phyloP scores from a whole-genome alignment of 805 yeast species.

The Candida schatavii region DNA sequence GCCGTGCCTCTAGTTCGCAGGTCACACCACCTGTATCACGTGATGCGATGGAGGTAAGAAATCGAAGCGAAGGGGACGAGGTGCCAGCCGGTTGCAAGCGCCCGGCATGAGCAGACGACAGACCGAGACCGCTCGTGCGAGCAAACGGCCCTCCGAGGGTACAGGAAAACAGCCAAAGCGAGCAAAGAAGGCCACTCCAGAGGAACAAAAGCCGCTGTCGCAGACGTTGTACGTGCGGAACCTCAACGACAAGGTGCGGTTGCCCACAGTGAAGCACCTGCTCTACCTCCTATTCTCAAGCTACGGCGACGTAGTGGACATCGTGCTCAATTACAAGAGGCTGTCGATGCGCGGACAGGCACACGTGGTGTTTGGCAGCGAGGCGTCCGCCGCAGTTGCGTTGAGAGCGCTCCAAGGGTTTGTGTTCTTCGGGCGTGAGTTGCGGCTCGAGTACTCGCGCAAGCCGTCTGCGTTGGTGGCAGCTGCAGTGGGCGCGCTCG shows the following conservation, averaged over 20 bases:
- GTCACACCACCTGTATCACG: too few relatives aligned
- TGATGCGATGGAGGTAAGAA: too few relatives aligned
- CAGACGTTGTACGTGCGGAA: conserved; percentile 60
- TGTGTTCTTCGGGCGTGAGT: conserved; percentile 50
- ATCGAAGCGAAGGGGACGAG: too few relatives aligned
- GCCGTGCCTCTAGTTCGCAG: too few relatives aligned
- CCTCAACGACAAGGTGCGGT: conserved; percentile 54
- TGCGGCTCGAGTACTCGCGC: conserved; percentile 41
- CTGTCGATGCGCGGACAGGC: conserved; percentile 64
- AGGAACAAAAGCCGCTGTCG: conserved; percentile 15
- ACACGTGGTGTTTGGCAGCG: conserved; percentile 50
- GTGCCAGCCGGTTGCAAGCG: too few relatives aligned
- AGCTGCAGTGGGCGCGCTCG: background rate
- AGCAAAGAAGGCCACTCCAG: background rate
- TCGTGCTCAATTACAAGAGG: conserved; percentile 36
- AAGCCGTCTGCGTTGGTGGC: conserved; percentile 6
- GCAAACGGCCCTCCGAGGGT: too few relatives aligned
- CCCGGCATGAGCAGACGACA: too few relatives aligned
- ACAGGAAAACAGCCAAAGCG: too few relatives aligned
- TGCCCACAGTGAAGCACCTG: conserved; percentile 44
- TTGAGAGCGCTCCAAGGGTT: conserved; percentile 45
- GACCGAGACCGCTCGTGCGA: too few relatives aligned
- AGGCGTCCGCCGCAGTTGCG: conserved; percentile 52
- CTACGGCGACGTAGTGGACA: conserved; percentile 62
- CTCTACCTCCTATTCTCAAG: conserved; percentile 58